These are phyloP conservation scores for Neoscytalidium dimidiatum DNA, from an alignment of 2,329 filamentous ascomycete genomes.

Conservation along the genomic window DNA sequence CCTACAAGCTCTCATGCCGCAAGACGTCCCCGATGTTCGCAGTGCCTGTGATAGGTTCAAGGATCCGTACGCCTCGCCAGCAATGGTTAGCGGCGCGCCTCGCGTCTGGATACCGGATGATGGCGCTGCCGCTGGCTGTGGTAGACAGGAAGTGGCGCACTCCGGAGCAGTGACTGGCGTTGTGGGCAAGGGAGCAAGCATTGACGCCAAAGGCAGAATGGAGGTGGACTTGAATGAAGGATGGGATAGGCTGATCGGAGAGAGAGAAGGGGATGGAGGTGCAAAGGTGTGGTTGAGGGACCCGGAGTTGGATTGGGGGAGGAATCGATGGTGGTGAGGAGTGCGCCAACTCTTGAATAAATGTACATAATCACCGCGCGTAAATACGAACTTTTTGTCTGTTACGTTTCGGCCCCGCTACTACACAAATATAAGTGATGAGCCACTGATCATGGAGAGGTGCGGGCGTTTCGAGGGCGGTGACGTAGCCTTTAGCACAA, in stretches of 20 bases:
- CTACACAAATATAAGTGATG: no score
- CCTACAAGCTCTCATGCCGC: not conserved
- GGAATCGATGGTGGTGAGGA: constrained; percentile 13
- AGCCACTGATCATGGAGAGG: no score
- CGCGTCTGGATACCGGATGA: constrained; percentile 11
- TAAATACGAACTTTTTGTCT: not conserved
- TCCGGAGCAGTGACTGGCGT: not conserved
- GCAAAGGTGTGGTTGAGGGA: constrained; percentile 10
- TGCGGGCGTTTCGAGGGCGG: no score
- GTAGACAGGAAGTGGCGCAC: not conserved
- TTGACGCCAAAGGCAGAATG: not conserved
- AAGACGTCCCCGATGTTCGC: not conserved
- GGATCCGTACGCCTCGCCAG: not conserved
- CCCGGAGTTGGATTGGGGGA: constrained; percentile 11
- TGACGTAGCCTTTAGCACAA: no score
- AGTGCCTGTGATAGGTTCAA: not conserved
- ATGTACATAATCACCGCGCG: not conserved
- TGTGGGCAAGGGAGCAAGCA: not conserved
- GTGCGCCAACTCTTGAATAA: not conserved
- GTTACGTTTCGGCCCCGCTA: no score
- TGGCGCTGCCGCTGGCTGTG: not conserved
- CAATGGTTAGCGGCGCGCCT: not conserved
- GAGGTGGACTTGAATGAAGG: not conserved
- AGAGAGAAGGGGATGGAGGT: not conserved
- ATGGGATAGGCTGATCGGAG: constrained; percentile 1